Base-by-base conservation (phyloP, 1,139 yeast species). In the Suhomyces taliae region DNA sequence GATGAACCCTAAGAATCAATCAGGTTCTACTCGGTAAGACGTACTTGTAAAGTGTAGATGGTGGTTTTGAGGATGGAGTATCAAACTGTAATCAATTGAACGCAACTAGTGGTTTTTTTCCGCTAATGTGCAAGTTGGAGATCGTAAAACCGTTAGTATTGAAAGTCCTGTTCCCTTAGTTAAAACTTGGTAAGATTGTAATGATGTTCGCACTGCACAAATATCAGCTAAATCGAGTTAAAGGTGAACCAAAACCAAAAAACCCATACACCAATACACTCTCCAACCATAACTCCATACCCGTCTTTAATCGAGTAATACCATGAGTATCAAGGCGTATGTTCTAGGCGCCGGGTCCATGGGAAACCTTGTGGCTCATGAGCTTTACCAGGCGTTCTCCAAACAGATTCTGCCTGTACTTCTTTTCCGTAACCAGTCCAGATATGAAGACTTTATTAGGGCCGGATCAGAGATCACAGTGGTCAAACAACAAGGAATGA, bases 281-380 rank as follows among this genome's bases (percentile, higher is more conserved):
- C 9, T 3, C 6, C 32, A 2, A 29, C 7, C 32, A 24, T n/a
- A n/a, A n/a, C 15, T 6, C 3, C 8, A 9, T 7, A 19, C 6
- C 11, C 19, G 36, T 10, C 1, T 29, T 12, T 33, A 10, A 37
- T 3, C 7, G 34, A 8, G 19, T 9, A 32, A 9, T 7, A 32
- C 4, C 3, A 41, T 43, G 43, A 36, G 19, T 8, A 9, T 29
- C 32, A 60, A 67, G 52, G 62, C 69, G 7, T 70, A 70, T 51
- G 56, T 75, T 10, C 57, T 76, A 27, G 82, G 81, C 2, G 76
- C 74, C 2, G 77, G 80, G 2, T 67, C 80, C 35, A 65, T 77
- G 59, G 73, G 78, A n/a, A 59, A 67, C 11, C 54, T 72, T 9
- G 57, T 70, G 31, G 72, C 71, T 19, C 72, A 74, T 54, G 78